Conservation (phyloP, 1,139 yeast species). For the Sporopachydermia cereana region DNA sequence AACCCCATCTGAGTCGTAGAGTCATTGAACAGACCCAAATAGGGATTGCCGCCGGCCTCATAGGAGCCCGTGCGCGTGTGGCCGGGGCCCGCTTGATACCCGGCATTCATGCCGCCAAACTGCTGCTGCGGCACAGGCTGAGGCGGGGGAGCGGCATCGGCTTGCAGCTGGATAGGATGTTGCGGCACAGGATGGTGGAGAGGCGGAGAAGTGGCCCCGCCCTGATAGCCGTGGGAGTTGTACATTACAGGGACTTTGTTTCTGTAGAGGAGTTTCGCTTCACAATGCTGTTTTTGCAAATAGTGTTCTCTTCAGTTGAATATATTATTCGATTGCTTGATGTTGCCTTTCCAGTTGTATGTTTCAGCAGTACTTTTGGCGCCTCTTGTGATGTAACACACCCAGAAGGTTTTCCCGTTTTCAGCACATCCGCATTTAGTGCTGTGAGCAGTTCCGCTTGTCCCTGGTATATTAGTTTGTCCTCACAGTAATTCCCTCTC, state of each 20-base stretch:
- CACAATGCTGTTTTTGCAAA: no score
- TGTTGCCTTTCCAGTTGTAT: no score
- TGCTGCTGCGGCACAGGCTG: constrained; percentile 9
- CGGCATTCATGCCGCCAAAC: constrained; percentile 8
- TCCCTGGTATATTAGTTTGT: no score
- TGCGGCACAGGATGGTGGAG: constrained; percentile 36
- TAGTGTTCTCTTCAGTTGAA: no score
- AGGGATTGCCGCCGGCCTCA: constrained; percentile 13
- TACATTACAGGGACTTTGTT: constrained; percentile 2
- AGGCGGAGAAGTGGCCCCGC: constrained; percentile 22
- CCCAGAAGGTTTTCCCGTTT: no score
- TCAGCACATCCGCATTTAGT: no score
- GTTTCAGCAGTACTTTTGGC: no score
- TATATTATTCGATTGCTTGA: no score
- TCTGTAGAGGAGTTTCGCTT: no score
- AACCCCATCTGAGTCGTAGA: constrained; percentile 81
- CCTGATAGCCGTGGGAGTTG: background rate
- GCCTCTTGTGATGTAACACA: no score
- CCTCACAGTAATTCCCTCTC: no score
- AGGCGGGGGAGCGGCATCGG: constrained; percentile 22
- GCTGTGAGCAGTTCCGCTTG: no score
- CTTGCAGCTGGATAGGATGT: constrained; percentile 30
- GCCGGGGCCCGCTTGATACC: constrained; percentile 9
- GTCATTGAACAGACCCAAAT: constrained; percentile 46
- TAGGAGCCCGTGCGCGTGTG: constrained; percentile 2